Evolutionary conservation across 2,329 filamentous ascomycete species (phyloP).

Genomic region (Calonectria hongkongensis): DNA sequence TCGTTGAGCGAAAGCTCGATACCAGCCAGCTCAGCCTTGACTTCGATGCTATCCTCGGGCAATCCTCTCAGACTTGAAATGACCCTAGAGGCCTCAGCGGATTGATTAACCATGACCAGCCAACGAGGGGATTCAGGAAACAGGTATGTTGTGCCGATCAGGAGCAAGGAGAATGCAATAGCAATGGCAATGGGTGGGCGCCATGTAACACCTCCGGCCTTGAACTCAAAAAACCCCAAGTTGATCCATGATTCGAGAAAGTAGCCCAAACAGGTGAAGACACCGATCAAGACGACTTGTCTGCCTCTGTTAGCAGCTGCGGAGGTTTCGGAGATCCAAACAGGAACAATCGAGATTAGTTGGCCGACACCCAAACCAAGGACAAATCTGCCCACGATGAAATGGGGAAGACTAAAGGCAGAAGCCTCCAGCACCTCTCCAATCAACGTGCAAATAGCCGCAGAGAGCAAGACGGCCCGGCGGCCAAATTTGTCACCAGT

Average conservation of each 20-base stretch:
- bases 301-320: background rate
- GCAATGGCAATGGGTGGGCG: background rate
- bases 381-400: background rate
- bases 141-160: background rate
- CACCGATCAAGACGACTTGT: background rate
- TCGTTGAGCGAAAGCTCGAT: background rate
- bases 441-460: background rate
- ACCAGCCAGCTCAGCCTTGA: background rate
- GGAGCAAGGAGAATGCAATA: background rate
- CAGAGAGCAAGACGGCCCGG: background rate
- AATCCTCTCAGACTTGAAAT: background rate
- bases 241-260: slow-evolving; percentile 3
- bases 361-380: slow-evolving; percentile 3
- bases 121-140: background rate
- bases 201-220: background rate
- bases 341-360: slow-evolving; percentile 2
- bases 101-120: background rate
- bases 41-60: background rate
- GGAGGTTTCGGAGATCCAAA: background rate
- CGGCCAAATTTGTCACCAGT: background rate
- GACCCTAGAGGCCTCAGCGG: background rate
- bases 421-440: background rate
- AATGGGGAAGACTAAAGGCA: slow-evolving; percentile 1
- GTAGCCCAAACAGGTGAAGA: background rate
- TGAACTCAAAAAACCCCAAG: slow-evolving; percentile 5